These are phyloP conservation scores for Passiflora organensis DNA, from an alignment of 345 rosid genomes.

Conservation along the genomic window DNA sequence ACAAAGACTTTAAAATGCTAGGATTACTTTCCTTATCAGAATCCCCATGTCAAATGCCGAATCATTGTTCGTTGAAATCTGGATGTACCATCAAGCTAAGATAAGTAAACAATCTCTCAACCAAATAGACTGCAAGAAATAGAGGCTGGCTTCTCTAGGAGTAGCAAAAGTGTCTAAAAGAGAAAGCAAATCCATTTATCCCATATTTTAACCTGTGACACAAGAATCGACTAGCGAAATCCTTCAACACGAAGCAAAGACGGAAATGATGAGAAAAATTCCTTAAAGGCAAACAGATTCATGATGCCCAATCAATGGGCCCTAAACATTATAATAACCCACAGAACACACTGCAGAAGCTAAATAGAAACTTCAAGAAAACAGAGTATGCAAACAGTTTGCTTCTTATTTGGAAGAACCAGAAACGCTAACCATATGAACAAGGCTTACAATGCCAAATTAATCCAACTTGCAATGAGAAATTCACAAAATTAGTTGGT, in stretches of 20 bases:
- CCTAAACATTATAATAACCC: not conserved
- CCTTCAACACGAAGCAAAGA: not conserved
- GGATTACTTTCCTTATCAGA: not conserved
- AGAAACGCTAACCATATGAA: not conserved
- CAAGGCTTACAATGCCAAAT: not conserved
- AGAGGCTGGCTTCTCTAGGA: too few relatives aligned
- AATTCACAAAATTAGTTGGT: not conserved
- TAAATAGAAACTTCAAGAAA: not conserved
- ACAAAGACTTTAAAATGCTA: not conserved
- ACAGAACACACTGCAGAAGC: not conserved
- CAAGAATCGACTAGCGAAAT: not conserved
- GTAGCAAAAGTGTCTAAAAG: too few relatives aligned
- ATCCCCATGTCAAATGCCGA: not conserved
- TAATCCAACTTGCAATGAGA: not conserved
- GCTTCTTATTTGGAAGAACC: not conserved
- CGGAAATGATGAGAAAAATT: constrained; percentile 3
- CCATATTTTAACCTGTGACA: not conserved
- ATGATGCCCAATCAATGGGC: constrained; percentile 1
- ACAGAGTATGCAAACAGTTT: not conserved
- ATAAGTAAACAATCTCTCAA: too few relatives aligned
- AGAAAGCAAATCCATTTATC: not conserved
- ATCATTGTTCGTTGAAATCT: constrained; percentile 1
- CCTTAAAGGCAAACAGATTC: not conserved
- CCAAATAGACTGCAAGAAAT: too few relatives aligned
- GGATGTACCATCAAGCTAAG: too few relatives aligned